Conservation (phyloP, 2,329 filamentous ascomycete species). For the Alternaria triticina region DNA sequence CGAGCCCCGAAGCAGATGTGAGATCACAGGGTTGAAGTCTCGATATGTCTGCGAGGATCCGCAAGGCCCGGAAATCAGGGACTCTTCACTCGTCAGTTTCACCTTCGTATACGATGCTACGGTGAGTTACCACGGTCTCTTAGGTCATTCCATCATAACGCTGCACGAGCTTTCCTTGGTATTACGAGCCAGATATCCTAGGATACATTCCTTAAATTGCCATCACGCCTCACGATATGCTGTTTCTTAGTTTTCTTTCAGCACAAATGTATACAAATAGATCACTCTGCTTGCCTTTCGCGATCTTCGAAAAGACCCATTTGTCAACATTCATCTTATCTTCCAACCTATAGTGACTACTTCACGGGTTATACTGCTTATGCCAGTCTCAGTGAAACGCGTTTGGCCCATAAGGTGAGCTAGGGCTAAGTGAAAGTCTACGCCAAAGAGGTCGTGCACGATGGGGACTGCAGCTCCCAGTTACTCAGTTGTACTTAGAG, state of each 20-base stretch:
- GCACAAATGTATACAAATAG: not conserved
- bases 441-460: not conserved
- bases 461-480: not conserved
- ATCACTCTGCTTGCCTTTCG: not conserved
- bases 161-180: not conserved
- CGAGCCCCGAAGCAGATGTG: not conserved
- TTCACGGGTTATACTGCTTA: not conserved
- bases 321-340: not conserved
- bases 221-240: not conserved
- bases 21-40: not conserved
- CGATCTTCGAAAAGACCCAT: not conserved
- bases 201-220: not conserved
- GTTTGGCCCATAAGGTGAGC: not conserved
- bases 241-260: not conserved
- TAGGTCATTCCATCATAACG: not conserved
- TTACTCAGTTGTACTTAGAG: not conserved
- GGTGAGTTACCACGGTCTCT: not conserved
- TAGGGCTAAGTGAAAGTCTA: not conserved
- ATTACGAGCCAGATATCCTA: not conserved
- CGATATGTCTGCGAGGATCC: too few relatives aligned
- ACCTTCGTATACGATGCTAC: not conserved
- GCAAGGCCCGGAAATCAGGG: not conserved
- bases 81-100: not conserved
- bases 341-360: not conserved
- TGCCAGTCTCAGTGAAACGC: not conserved